A percentile compares a stretch with the other conserved stretches of the same genome.
Evolutionary conservation across 2,329 filamentous ascomycete genomes (phyloP).

Genomic region (Epichloe typhina): DNA sequence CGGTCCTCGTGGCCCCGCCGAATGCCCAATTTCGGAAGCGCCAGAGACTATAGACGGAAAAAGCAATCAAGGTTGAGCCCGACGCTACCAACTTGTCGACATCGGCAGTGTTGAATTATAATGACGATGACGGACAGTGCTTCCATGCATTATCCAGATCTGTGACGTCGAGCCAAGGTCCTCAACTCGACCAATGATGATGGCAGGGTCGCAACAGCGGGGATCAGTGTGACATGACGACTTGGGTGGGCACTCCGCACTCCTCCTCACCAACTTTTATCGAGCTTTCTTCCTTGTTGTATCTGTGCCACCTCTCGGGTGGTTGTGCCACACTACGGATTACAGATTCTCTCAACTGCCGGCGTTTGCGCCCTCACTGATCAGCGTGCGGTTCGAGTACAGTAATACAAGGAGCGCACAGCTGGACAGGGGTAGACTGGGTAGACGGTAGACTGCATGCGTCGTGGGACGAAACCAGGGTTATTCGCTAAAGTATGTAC

Average conservation of each 20-base stretch:
- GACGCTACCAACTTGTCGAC: too few species aligned
- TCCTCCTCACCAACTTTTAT: background rate
- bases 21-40: background rate
- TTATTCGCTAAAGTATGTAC: background rate
- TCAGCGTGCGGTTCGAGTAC: background rate
- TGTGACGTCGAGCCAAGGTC: background rate
- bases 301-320: background rate
- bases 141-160: too few species aligned
- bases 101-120: too few species aligned
- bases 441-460: background rate
- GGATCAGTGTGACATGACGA: conserved; percentile 3
- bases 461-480: background rate
- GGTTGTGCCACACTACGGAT: background rate
- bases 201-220: background rate
- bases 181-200: background rate
- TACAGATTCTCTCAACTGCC: background rate
- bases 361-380: background rate
- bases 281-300: background rate
- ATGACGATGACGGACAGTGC: too few species aligned
- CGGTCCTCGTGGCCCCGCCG: background rate
- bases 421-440: conserved; percentile 3
- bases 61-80: too few species aligned
- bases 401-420: background rate
- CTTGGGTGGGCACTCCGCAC: background rate
- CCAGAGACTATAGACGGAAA: background rate